Evolutionary conservation across 805 yeast species (phyloP), one percentile per base, ranked within the genome.

Genomic region (Starmerella vaccinii): DNA sequence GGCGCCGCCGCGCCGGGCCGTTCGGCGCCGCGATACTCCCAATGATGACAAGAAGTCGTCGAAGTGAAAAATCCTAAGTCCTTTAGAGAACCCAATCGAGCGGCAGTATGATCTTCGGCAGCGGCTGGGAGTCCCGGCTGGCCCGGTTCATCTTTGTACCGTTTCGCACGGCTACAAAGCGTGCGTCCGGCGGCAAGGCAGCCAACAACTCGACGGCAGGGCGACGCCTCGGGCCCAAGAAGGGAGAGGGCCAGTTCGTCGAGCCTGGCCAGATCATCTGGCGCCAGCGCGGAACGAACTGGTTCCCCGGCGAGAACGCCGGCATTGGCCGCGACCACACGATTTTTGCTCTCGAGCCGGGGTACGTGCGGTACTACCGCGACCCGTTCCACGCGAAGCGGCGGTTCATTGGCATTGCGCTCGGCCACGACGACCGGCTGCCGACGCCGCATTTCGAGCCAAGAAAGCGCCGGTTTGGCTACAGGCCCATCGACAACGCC

Each of bases 371-470:
- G 56, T 92, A 78, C 68, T 92, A 92, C 68, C 70, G 82, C 54
- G 96, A 92, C 71, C 97, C 98, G 5, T 92, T 92, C 74, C 97
- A 92, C 63, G 97, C 97, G 39, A 78, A 80, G 65, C 80, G 97
- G 64, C 83, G 81, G 63, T 86, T 85, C 63, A 84, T 88, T 56
- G 98, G 98, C 35, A 80, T 92, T 34, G 88, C 95, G 0, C 73
- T 92, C 47, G 70, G 69, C 34, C 74, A 75, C 52, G 83, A 80
- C 1, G 68, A 76, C 32, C 70, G 72, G 54, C 74, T 90, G 33
- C 98, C 98, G 38, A 80, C 86, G 15, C 84, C 90, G 6, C 97
- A 92, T 66, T 90, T 89, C 66, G 82, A 74, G n/a, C 96, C 97
- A 39, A 75, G 88, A 42, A 71, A 77, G 8, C 80, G 98, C 70